Evolutionary conservation across 441 rosid species (phyloP).

Genomic region (Mallotus repandus): DNA sequence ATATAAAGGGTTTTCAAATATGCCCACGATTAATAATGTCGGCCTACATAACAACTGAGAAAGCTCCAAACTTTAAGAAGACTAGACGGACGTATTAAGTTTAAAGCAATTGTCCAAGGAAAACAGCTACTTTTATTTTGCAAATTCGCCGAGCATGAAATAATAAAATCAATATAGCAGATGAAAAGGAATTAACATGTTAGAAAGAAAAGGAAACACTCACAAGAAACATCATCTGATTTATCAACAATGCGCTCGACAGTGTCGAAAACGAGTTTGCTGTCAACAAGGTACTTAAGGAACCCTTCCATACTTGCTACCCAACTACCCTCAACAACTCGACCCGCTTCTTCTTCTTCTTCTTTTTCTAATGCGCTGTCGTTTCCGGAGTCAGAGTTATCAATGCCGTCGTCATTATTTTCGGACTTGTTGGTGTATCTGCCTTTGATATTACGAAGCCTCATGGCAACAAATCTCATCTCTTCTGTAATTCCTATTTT

Average conservation of each 20-base stretch:
- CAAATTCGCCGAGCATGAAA: no score
- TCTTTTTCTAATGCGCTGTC: constrained; percentile 13
- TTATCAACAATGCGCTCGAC: constrained; percentile 74
- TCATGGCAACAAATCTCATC: constrained; percentile 93
- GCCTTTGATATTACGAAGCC: constrained; percentile 70
- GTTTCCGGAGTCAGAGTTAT: constrained; percentile 21
- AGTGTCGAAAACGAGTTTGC: constrained; percentile 73
- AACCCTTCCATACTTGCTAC: constrained; percentile 67
- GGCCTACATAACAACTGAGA: neutral
- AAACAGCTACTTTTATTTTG: no score
- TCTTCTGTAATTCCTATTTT: constrained; percentile 78
- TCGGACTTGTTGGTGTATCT: constrained; percentile 34
- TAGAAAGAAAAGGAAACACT: constrained; percentile 25
- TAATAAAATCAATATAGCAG: neutral
- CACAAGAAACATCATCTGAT: constrained; percentile 81
- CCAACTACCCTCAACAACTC: constrained; percentile 40
- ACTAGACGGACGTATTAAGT: no score
- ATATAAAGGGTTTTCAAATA: no score
- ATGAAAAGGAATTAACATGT: neutral
- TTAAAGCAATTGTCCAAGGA: no score
- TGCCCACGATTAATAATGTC: neutral
- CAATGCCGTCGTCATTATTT: constrained; percentile 20
- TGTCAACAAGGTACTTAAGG: constrained; percentile 71
- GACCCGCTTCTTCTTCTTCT: constrained; percentile 16
- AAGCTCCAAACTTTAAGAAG: neutral